Conservation (phyloP, 1,139 yeast species). For the Hansenula lynferdii region DNA sequence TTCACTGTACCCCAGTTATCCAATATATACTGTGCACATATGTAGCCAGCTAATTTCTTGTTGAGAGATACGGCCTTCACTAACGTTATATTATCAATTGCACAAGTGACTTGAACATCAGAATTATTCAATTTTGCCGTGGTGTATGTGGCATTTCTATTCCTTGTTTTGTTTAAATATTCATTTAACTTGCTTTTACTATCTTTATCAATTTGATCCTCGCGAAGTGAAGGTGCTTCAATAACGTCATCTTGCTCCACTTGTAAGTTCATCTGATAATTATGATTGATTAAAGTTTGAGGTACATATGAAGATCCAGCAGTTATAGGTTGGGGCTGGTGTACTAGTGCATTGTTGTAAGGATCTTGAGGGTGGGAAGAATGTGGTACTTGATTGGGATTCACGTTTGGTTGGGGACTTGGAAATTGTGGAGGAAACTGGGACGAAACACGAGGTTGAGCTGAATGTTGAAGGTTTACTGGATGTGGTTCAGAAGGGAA, state of each 20-base stretch:
- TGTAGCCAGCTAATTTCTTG: background rate
- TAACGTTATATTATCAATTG: background rate
- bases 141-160: background rate
- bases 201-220: background rate
- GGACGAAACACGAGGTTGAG: background rate
- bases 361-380: background rate
- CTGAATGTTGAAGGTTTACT: background rate
- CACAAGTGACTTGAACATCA: conserved; percentile 1
- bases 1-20: conserved; percentile 1
- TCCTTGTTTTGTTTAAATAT: background rate
- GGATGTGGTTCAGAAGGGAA: no score
- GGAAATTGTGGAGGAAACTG: background rate
- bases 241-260: background rate
- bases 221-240: background rate
- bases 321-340: background rate
- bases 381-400: background rate
- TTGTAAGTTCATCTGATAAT: background rate
- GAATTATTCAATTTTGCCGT: background rate
- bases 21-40: background rate
- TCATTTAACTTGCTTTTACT: background rate
- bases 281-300: background rate
- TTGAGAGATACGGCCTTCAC: background rate
- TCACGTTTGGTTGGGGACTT: background rate
- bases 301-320: background rate
- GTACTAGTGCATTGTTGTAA: background rate